A percentile compares a stretch with the other conserved stretches of the same genome.
These are phyloP conservation scores for Dendrocalamus latiflorus DNA, from an alignment of 202 grass and related monocot species.

Conservation along the genomic window DNA sequence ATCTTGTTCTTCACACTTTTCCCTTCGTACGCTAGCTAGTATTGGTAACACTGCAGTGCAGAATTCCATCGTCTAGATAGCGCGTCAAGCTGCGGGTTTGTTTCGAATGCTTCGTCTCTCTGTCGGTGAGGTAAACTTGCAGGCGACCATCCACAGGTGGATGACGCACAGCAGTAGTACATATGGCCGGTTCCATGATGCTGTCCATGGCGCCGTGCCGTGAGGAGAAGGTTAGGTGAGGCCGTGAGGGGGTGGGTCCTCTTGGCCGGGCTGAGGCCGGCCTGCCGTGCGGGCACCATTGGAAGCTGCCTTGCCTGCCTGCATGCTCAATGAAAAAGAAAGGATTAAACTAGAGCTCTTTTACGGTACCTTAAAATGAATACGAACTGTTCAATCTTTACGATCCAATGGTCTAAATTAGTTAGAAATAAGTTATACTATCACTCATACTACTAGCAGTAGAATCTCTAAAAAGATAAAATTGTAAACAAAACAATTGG, in stretches of 20 bases:
- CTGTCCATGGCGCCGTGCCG: conserved; percentile 15
- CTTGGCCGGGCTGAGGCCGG: background rate
- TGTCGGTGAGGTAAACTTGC: background rate
- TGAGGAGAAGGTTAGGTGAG: conserved; percentile 13
- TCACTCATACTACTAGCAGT: no score
- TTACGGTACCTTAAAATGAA: no score
- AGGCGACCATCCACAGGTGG: background rate
- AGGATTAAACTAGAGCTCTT: background rate
- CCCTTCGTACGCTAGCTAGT: background rate
- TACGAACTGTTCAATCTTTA: no score
- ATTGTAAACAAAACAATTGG: no score
- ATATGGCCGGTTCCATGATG: background rate
- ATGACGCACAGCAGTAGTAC: no score
- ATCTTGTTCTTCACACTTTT: background rate
- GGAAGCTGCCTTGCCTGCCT: background rate
- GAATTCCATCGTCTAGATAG: background rate
- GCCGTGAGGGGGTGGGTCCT: background rate
- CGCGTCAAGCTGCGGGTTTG: background rate
- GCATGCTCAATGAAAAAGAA: no score
- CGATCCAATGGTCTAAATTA: rapidly evolving
- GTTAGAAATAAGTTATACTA: no score
- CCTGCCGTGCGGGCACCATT: background rate
- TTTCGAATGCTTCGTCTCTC: background rate
- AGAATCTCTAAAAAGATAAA: no score
- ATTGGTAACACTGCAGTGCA: background rate